These are phyloP conservation scores for Penicillium canariense DNA, from an alignment of 495 filamentous ascomycete genomes.

Conservation along the genomic window DNA sequence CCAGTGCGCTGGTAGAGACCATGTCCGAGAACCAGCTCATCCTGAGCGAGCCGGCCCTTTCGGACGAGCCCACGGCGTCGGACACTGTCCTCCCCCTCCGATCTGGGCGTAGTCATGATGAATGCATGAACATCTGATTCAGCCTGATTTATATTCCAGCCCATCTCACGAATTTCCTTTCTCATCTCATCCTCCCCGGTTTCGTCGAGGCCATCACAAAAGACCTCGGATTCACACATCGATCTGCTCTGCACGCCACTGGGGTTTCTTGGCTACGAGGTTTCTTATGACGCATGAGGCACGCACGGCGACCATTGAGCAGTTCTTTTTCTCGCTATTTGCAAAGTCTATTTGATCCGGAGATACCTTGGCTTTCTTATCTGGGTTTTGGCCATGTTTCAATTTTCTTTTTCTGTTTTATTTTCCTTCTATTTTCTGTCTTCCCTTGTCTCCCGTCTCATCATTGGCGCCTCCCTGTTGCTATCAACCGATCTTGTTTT, in stretches of 20 bases:
- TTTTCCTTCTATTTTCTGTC: not conserved
- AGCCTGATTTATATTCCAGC: not conserved
- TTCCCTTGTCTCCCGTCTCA: not conserved
- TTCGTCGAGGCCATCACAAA: constrained; percentile 5
- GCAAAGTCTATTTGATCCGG: constrained; percentile 3
- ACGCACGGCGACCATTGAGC: constrained; percentile 22
- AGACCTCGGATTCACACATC: constrained; percentile 14
- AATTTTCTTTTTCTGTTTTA: constrained; percentile 3
- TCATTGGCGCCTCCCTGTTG: not conserved
- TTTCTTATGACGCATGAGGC: constrained; percentile 24
- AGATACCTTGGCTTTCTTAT: constrained; percentile 11
- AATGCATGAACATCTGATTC: constrained; percentile 30
- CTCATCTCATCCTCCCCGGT: constrained; percentile 4
- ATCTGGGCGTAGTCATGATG: constrained; percentile 40
- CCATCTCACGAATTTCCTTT: constrained; percentile 23
- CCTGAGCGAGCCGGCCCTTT: constrained; percentile 29
- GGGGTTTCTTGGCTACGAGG: constrained; percentile 2
- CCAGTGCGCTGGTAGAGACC: constrained; percentile 36
- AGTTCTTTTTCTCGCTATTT: constrained; percentile 8
- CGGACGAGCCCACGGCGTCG: constrained; percentile 17
- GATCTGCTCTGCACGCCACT: constrained; percentile 9
- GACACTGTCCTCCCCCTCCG: constrained; percentile 29
- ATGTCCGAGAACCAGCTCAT: constrained; percentile 39
- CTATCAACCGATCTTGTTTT: not conserved
- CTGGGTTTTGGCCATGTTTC: not conserved